These are phyloP conservation scores for Pontederia paniculata DNA, from an alignment of 176 grass and related monocot species.

Conservation along the genomic window DNA sequence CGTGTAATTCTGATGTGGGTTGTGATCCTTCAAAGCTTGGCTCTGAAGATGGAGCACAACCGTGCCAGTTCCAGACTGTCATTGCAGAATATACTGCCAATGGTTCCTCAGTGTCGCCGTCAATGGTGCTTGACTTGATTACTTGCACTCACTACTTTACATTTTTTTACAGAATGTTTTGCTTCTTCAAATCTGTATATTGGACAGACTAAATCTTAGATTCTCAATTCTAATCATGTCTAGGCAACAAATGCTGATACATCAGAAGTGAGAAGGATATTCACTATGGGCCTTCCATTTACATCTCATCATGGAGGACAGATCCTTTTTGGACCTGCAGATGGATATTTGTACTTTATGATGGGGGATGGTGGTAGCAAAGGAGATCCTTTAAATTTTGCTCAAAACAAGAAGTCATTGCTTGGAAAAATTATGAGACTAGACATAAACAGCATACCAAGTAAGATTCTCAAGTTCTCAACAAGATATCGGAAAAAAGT, in stretches of 20 bases:
- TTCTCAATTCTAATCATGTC: background rate
- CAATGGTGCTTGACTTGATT: conserved; percentile 21
- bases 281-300: conserved; percentile 75
- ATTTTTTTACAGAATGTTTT: background rate
- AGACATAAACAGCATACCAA: conserved; percentile 48
- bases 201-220: background rate
- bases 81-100: conserved; percentile 79
- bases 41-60: conserved; percentile 37
- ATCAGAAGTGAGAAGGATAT: conserved; percentile 53
- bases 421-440: conserved; percentile 71
- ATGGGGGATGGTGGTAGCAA: conserved; percentile 71
- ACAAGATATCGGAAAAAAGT: background rate
- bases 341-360: conserved; percentile 88
- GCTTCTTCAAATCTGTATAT: background rate
- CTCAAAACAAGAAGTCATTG: conserved; percentile 78
- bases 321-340: conserved; percentile 52
- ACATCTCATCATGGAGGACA: conserved; percentile 63
- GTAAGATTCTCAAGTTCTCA: conserved; percentile 19
- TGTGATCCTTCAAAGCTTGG: conserved; percentile 68
- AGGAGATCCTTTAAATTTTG: conserved; percentile 91
- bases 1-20: conserved; percentile 71
- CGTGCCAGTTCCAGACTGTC: conserved; percentile 69
- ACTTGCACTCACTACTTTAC: background rate
- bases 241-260: conserved; percentile 55
- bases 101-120: conserved; percentile 38